Evolutionary conservation across 2,329 filamentous ascomycete genomes (phyloP), one percentile per base, ranked within the genome.

Genomic region (Aspergillus costaricaensis): DNA sequence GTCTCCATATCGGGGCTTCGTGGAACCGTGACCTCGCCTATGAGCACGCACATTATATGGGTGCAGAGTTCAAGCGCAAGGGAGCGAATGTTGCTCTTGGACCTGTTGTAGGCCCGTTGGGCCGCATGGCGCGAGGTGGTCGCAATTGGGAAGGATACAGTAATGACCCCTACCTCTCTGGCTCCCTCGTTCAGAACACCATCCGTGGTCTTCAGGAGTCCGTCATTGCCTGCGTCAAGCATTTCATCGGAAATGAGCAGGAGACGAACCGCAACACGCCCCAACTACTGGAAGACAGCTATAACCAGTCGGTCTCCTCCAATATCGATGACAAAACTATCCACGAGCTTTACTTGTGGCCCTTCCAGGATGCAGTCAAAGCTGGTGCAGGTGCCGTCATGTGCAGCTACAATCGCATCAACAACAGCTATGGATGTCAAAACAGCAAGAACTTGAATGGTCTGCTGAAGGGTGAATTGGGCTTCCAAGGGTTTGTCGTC

Each of bases 401-500:
- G 87, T 89, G 86, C 65, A 60, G 57, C 4, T 70, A 70, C 27
- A 67, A 70, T 30, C 66, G 68, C 68, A 72, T 92, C 76, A 95
- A 95, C 80, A 91, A 92, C 52, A 55, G 52, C 38, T 55, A 55
- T n/a, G 36, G 38, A 23, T 55, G 52, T 43, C 52, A 55, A 30
- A 55, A 55, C 23, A 55, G 52, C 38, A 55, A 44, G 52, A 55
- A 23, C 38, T 15, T 55, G 21, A 55, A 95, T 71, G 86, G 88
- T 54, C 76, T 94, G 7, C 81, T 95, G 63, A 94, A 94, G 79
- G 85, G 85, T 27, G 91, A 94, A 74, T 82, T 93, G 1, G 90
- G 89, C 47, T 94, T 93, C 78, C 89, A 93, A 69, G 91, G 91
- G 0, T 92, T 91, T 68, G 84, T 93, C 61, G 88, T 91, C 83